These are phyloP conservation scores for Aspergillus campestris DNA, from an alignment of 495 filamentous ascomycete species.

Conservation along the genomic window DNA sequence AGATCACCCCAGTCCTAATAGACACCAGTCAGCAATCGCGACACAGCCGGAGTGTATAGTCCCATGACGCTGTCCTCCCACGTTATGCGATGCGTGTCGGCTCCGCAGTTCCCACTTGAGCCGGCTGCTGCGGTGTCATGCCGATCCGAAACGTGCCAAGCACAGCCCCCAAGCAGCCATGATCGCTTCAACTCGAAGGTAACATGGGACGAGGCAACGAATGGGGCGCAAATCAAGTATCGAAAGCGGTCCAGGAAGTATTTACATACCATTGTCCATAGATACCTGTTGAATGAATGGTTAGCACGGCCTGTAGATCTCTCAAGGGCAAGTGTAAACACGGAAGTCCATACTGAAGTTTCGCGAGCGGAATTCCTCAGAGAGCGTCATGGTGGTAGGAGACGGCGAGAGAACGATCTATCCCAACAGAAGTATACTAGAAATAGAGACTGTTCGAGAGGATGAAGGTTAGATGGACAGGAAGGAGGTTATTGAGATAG, in stretches of 20 bases:
- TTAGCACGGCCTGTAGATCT: slow-evolving; percentile 18
- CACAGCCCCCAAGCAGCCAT: slow-evolving; percentile 16
- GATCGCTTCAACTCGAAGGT: background rate
- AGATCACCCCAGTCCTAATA: slow-evolving; percentile 82
- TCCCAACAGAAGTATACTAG: background rate
- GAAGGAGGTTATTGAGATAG: slow-evolving; percentile 3
- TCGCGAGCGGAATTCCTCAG: slow-evolving; percentile 78
- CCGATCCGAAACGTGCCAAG: slow-evolving; percentile 13
- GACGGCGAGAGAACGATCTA: background rate
- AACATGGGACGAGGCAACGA: background rate
- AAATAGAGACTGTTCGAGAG: background rate
- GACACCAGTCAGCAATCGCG: slow-evolving; percentile 3
- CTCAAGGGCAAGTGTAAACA: slow-evolving; percentile 14
- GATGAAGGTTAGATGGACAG: background rate
- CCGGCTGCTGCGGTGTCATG: background rate
- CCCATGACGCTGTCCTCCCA: too few species aligned
- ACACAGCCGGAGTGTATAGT: background rate
- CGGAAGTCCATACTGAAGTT: slow-evolving; percentile 81
- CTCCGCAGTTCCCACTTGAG: too few species aligned
- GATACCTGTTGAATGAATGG: slow-evolving; percentile 60
- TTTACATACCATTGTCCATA: slow-evolving; percentile 96
- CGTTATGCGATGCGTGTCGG: too few species aligned
- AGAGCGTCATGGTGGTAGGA: slow-evolving; percentile 38
- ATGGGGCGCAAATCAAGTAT: background rate
- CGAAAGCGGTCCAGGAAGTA: background rate